Evolutionary conservation across 306 rosid species (phyloP), one percentile per base, ranked within the genome.

Genomic region (Sesbania bispinosa): DNA sequence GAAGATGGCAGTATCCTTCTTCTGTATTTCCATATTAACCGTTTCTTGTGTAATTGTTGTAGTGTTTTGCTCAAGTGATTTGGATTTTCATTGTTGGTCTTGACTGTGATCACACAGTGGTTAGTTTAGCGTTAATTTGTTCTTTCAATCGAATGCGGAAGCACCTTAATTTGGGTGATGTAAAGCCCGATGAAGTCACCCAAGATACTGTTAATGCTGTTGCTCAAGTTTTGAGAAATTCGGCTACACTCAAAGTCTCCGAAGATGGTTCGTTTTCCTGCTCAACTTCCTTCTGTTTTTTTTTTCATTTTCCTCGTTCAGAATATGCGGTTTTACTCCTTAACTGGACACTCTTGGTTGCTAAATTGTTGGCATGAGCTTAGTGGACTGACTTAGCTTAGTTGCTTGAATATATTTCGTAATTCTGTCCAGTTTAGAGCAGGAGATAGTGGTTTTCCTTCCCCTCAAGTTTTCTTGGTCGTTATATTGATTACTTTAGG

Each of bases 1-100:
- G 80, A 85, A 50, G 96, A 88, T 75, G 96, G 96, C 65, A 45
- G 97, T 91, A 91, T 91, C 97, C 97, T 88, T 86, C 2, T 62
- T 48, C 14, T 41, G 67, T 32, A 7, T 54, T 58, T 21, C 16
- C 20, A 10, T 26, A 4, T 38, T 46, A 5, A 3, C 15, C 1
- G 3, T 23, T 61, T 33, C 1, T 8, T 9, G 15, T 19, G 61
- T 59, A 13, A 5, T 19, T 53, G 19, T 11, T 23, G 19, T 18
- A 5, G 6, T 23, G 35, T 14, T 59, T 54, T 43, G 35, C 1
- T 64, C 2, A 57, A 16, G 45, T 53, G 20, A 35, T 69, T 64
- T 33, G 46, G 42, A 10, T 7, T 65, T 52, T 45, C 53, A 36
- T 64, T 20, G 83, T 78, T 80, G 75, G 42, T 57, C 96, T 91